Evolutionary conservation across 1,284 basidiomycete genomes (phyloP).

Genomic region (Neonothopanus nambi): DNA sequence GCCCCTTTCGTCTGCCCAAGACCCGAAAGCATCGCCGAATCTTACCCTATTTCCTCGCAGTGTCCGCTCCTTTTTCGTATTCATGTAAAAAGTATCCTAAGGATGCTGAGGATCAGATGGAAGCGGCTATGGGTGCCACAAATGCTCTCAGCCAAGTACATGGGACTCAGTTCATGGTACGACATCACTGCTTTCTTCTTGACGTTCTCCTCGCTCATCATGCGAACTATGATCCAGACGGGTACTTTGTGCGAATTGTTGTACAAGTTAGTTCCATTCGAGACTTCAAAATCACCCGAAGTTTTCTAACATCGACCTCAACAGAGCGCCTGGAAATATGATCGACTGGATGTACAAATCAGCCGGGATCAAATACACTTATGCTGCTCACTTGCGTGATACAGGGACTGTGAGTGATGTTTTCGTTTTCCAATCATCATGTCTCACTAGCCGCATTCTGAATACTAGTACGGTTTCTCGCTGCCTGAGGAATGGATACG

Average conservation of each 20-base stretch:
- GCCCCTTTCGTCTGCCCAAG: slow-evolving; percentile 26
- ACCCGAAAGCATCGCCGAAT: background rate
- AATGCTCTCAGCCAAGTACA: slow-evolving; percentile 61
- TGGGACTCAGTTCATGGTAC: slow-evolving; percentile 53
- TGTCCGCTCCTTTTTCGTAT: slow-evolving; percentile 75
- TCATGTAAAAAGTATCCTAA: slow-evolving; percentile 67
- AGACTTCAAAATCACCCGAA: background rate
- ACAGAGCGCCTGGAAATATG: slow-evolving; percentile 68
- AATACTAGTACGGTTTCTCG: slow-evolving; percentile 74
- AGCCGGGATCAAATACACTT: slow-evolving; percentile 72
- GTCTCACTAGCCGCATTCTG: background rate
- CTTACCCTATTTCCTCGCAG: slow-evolving; percentile 29
- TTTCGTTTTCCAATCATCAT: slow-evolving; percentile 8
- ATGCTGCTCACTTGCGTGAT: slow-evolving; percentile 77
- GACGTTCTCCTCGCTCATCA: slow-evolving; percentile 18
- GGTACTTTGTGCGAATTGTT: slow-evolving; percentile 70
- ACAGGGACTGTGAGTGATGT: slow-evolving; percentile 69
- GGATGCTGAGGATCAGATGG: slow-evolving; percentile 82
- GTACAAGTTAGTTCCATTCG: slow-evolving; percentile 49
- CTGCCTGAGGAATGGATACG: slow-evolving; percentile 74
- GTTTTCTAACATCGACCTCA: background rate
- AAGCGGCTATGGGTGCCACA: slow-evolving; percentile 73
- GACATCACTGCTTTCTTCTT: slow-evolving; percentile 13
- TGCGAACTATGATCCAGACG: slow-evolving; percentile 39
- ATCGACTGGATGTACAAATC: slow-evolving; percentile 76